These are phyloP conservation scores for Tetracladium maxilliforme DNA, from an alignment of 2,329 filamentous ascomycete genomes.

Conservation along the genomic window DNA sequence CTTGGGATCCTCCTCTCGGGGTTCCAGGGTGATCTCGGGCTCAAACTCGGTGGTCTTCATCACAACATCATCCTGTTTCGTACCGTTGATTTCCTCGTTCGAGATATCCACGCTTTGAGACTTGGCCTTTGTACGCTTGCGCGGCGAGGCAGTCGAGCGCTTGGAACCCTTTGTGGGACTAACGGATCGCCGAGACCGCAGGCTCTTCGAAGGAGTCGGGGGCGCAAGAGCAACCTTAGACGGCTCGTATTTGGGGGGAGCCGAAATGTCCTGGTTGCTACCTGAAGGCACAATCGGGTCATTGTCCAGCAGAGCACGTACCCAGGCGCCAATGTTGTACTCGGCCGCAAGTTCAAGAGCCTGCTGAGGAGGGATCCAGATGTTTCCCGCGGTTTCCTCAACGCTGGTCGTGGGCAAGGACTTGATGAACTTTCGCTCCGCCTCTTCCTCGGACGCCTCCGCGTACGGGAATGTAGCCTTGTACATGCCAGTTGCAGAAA, in stretches of 20 bases:
- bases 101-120: constrained; percentile 1
- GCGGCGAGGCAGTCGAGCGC: constrained; percentile 33
- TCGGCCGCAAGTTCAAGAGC: constrained; percentile 75
- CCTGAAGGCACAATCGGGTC: constrained; percentile 43
- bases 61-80: constrained; percentile 12
- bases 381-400: constrained; percentile 90
- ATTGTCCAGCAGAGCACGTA: constrained; percentile 84
- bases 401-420: constrained; percentile 63
- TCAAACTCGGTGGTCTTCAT: constrained; percentile 36
- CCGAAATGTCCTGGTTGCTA: neutral
- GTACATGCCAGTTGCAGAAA: constrained; percentile 85
- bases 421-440: constrained; percentile 75
- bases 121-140: constrained; percentile 36
- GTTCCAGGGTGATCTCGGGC: constrained; percentile 28
- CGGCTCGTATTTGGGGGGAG: neutral
- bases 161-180: constrained; percentile 17
- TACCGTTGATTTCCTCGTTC: constrained; percentile 16
- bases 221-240: too few relatives aligned
- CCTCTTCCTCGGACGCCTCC: constrained; percentile 54
- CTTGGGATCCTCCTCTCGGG: constrained; percentile 39
- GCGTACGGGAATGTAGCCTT: constrained; percentile 79
- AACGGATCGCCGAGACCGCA: too few relatives aligned
- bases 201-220: too few relatives aligned
- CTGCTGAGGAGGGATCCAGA: constrained; percentile 80
- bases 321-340: constrained; percentile 77